Evolutionary conservation across 2,329 filamentous ascomycete genomes (phyloP).

Genomic region (Pseudopithomyces chartarum): DNA sequence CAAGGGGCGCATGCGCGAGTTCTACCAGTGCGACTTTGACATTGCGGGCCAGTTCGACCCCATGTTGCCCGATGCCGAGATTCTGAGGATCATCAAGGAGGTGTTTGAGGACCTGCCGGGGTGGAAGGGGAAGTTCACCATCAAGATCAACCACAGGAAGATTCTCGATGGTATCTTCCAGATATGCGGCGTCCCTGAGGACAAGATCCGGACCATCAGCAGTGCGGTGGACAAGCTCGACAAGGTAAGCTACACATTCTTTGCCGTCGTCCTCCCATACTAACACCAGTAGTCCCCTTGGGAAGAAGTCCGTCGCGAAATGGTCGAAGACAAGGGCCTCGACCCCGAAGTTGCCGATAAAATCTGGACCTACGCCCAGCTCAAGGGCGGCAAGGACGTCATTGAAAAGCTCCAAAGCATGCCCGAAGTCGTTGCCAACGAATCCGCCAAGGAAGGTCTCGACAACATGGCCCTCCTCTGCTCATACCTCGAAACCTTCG

Average conservation of each 20-base stretch:
- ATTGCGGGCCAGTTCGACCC: conserved; percentile 83
- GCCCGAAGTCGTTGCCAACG: conserved; percentile 70
- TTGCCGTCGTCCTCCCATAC: neutral
- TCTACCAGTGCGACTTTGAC: conserved; percentile 97
- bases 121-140: conserved; percentile 75
- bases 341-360: conserved; percentile 77
- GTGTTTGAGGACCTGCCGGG: conserved; percentile 77
- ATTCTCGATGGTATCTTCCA: conserved; percentile 92
- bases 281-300: conserved; percentile 62
- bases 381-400: conserved; percentile 76
- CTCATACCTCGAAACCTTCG: conserved; percentile 79
- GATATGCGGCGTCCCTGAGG: conserved; percentile 83
- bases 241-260: conserved; percentile 61
- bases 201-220: conserved; percentile 87
- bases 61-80: conserved; percentile 92
- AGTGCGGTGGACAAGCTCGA: conserved; percentile 96
- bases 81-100: conserved; percentile 81
- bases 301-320: conserved; percentile 88
- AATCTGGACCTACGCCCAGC: conserved; percentile 83
- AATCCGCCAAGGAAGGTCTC: conserved; percentile 77
- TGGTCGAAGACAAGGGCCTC: conserved; percentile 90
- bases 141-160: conserved; percentile 95
- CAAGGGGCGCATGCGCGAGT: conserved; percentile 92
- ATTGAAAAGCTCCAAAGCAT: conserved; percentile 72
- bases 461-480: conserved; percentile 82